Evolutionary conservation across 495 filamentous ascomycete species (phyloP).

Genomic region (Xylaria bambusicola): DNA sequence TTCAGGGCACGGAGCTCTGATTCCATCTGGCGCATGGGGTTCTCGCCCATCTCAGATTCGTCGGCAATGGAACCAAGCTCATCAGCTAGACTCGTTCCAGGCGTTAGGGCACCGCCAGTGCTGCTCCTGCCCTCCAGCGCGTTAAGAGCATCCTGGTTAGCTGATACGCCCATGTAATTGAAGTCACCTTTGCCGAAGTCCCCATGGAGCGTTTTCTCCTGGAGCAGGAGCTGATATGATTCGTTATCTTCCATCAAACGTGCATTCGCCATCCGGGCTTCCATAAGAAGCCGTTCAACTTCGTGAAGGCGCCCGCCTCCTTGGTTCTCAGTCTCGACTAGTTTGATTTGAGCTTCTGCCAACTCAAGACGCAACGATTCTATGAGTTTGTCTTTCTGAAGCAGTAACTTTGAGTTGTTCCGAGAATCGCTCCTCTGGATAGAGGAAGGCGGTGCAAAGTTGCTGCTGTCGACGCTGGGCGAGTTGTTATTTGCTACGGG

Average conservation of each 20-base stretch:
- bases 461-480: constrained; percentile 60
- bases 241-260: constrained; percentile 98
- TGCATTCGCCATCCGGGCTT: constrained; percentile 91
- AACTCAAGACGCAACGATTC: constrained; percentile 89
- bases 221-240: constrained; percentile 91
- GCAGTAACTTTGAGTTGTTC: constrained; percentile 81
- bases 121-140: constrained; percentile 55
- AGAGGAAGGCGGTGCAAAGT: constrained; percentile 86
- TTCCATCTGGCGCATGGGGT: constrained; percentile 69
- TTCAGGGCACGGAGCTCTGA: constrained; percentile 76
- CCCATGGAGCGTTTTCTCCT: constrained; percentile 90
- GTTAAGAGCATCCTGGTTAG: constrained; percentile 58
- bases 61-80: constrained; percentile 64
- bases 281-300: constrained; percentile 83
- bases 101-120: constrained; percentile 36
- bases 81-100: constrained; percentile 78
- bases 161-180: constrained; percentile 62
- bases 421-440: constrained; percentile 78
- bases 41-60: constrained; percentile 56
- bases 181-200: constrained; percentile 84
- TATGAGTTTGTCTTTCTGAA: constrained; percentile 95
- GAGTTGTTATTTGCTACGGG: constrained; percentile 54
- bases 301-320: constrained; percentile 83
- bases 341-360: constrained; percentile 91
- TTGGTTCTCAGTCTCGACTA: constrained; percentile 90